Percentiles rank a stretch among this genome's conserved stretches.
phyloP scores from a whole-genome alignment of 805 yeast genomes.

The Monosporozyma yasuniensis region DNA sequence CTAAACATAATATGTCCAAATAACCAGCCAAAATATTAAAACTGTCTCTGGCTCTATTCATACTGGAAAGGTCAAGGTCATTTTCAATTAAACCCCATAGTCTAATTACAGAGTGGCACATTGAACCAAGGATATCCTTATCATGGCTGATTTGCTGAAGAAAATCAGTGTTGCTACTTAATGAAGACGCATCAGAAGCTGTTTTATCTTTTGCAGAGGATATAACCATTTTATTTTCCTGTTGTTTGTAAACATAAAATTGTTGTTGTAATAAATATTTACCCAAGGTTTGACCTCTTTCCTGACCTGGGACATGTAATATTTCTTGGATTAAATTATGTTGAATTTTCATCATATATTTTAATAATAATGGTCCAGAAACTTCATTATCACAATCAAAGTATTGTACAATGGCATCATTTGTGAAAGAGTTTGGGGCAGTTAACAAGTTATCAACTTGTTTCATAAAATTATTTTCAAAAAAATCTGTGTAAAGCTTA shows the following conservation, averaged over 20 bases:
- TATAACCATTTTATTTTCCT: slow-evolving; percentile 1
- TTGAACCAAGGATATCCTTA: slow-evolving; percentile 25
- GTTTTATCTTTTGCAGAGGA: neutral
- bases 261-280: slow-evolving; percentile 7
- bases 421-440: slow-evolving; percentile 14
- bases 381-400: slow-evolving; percentile 24
- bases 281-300: slow-evolving; percentile 2
- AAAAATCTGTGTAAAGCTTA: slow-evolving; percentile 9
- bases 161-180: slow-evolving; percentile 16
- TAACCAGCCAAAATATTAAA: slow-evolving; percentile 34
- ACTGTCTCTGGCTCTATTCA: slow-evolving; percentile 12
- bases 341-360: slow-evolving; percentile 19
- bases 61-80: slow-evolving; percentile 15
- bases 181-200: neutral
- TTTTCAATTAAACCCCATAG: slow-evolving; percentile 12
- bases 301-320: slow-evolving; percentile 7
- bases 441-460: slow-evolving; percentile 13
- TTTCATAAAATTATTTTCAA: slow-evolving; percentile 12
- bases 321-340: slow-evolving; percentile 10
- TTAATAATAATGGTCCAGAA: slow-evolving; percentile 18
- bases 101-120: slow-evolving; percentile 23
- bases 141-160: slow-evolving; percentile 19
- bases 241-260: slow-evolving; percentile 5
- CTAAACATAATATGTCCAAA: slow-evolving; percentile 25
- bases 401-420: slow-evolving; percentile 25